phyloP scores from a whole-genome alignment of 1,139 yeast species.

The Pneumocystis oryctolagi region DNA sequence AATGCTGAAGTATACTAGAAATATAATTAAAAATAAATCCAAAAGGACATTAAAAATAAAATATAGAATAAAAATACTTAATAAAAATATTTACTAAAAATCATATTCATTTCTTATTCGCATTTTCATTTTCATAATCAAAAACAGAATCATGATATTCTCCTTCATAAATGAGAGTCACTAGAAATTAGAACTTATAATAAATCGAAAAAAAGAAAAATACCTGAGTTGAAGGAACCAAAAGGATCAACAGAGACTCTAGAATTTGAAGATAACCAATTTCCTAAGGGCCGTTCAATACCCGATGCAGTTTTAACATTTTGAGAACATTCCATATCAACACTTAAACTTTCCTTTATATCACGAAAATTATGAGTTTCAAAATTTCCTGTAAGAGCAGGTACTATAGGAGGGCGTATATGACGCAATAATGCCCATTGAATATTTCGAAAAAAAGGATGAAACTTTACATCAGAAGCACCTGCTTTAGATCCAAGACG shows the following conservation, averaged over 20 bases:
- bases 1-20: not conserved
- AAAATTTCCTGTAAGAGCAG: constrained; percentile 51
- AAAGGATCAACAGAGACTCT: not conserved
- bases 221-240: not conserved
- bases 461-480: constrained; percentile 84
- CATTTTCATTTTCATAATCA: not conserved
- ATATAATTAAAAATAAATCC: not conserved
- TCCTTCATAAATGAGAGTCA: not conserved
- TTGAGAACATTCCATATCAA: constrained; percentile 19
- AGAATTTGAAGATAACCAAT: not conserved
- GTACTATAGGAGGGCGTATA: constrained; percentile 89
- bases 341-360: constrained; percentile 22
- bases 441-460: constrained; percentile 73
- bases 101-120: not conserved
- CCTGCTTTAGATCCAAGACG: constrained; percentile 85
- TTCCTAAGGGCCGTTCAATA: not conserved
- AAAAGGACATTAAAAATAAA: not conserved
- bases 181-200: not conserved
- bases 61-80: not conserved
- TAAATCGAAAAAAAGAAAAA: not conserved
- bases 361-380: constrained; percentile 24
- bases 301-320: not conserved
- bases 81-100: not conserved
- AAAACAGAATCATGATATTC: not conserved
- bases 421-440: constrained; percentile 92